Base-by-base conservation (phyloP, 257 asterid genomes). In the Petunia axillaris region DNA sequence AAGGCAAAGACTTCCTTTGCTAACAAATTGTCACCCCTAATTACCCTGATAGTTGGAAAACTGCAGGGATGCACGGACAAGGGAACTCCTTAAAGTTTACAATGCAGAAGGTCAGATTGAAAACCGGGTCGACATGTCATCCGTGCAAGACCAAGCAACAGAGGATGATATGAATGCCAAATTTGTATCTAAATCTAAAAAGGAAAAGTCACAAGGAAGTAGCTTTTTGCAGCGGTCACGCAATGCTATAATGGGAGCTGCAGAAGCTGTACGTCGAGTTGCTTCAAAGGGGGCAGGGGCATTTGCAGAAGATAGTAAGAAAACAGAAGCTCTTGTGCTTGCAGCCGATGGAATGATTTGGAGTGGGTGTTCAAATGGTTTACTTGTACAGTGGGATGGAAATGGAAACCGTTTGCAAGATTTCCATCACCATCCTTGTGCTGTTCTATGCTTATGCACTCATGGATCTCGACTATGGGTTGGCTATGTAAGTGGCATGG, bases 181-280 rank as follows among this genome's bases (percentile, higher is more conserved):
- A 81, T 81, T 89, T 35, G 89, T 89, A 35, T 62, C 95, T 54
- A 94, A 94, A 87, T 82, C 97, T 8, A 96, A 90, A 84, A 96
- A 91, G 90, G 98, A 92, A 81, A 96, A 96, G 81, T 86, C 98
- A 7, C 95, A 92, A 80, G 91, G 89, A 76, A 65, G 64, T 48
- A 66, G 93, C 82, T 96, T 96, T 78, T 71, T 96, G 85, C 99
- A 93, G 75, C 82, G 97, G 53, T 95, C 99, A 1, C 94, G 99
- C 38, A 96, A 91, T 78, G 98, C 97, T 39, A 84, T 96, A 41
- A 82, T 94, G 91, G 98, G 98, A 10, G 99, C 98, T 44, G 98
- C 99, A n/a, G 99, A 90, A 88, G 98, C 98, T 41, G 98, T 96
- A 53, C 89, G 97, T 3, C 86, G 99, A 64, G 99, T 88, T 81